phyloP scores from a whole-genome alignment of 1,284 basidiomycete genomes.

The Pseudozyma sp. region DNA sequence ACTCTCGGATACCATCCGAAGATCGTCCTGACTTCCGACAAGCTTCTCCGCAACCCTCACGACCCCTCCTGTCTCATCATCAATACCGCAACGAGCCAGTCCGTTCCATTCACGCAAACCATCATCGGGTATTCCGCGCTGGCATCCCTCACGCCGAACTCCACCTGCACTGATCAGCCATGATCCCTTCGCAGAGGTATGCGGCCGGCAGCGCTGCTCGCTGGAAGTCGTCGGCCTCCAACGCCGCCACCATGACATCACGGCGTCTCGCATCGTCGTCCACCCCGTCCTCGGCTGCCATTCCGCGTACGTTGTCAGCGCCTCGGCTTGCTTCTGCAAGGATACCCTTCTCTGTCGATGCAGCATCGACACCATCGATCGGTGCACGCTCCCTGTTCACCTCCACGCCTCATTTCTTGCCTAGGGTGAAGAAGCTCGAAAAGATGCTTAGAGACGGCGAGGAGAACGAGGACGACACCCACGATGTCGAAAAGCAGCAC shows the following conservation, averaged over 20 bases:
- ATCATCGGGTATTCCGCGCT: too few species aligned
- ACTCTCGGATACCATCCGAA: slow-evolving; percentile 21
- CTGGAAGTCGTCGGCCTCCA: slow-evolving; percentile 26
- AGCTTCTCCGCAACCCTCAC: too few species aligned
- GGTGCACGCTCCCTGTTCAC: slow-evolving; percentile 38
- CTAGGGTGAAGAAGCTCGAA: slow-evolving; percentile 44
- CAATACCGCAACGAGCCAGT: too few species aligned
- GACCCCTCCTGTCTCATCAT: too few species aligned
- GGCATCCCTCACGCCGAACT: neutral
- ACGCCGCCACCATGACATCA: slow-evolving; percentile 10
- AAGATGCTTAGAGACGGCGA: slow-evolving; percentile 20
- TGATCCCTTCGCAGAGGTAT: slow-evolving; percentile 46
- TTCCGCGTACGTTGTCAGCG: neutral
- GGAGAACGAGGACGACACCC: slow-evolving; percentile 32
- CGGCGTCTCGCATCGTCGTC: slow-evolving; percentile 22
- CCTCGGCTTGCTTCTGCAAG: slow-evolving; percentile 7
- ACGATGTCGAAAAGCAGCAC: slow-evolving; percentile 41
- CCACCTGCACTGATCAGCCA: neutral
- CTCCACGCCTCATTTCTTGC: slow-evolving; percentile 26
- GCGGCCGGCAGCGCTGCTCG: slow-evolving; percentile 42
- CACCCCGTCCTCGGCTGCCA: slow-evolving; percentile 7
- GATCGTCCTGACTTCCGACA: neutral
- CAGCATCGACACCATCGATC: slow-evolving; percentile 1
- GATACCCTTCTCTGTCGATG: slow-evolving; percentile 5
- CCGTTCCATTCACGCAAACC: neutral